Percentiles rank a stretch among this genome's conserved stretches.
Conservation (phyloP, 371 early-diverging fungal genomes). For the Mortierella sp. region DNA sequence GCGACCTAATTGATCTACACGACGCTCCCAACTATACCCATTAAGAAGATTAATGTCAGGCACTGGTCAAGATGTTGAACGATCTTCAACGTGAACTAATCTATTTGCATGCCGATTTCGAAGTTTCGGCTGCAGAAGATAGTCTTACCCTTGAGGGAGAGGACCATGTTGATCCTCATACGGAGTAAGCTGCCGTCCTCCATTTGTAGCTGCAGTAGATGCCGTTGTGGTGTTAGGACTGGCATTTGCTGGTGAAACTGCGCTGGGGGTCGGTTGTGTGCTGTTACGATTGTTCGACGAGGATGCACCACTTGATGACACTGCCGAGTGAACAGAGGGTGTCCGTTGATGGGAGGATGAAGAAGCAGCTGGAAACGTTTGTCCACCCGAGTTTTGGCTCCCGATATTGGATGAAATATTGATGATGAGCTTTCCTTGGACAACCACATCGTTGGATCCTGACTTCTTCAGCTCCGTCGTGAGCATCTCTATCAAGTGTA, state of each 20-base stretch:
- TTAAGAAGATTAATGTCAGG: neutral
- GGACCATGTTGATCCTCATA: constrained; percentile 72
- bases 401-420: constrained; percentile 74
- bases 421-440: constrained; percentile 83
- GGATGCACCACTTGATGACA: constrained; percentile 25
- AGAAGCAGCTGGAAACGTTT: constrained; percentile 53
- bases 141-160: constrained; percentile 76
- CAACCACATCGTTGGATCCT: constrained; percentile 80
- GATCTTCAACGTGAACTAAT: too few species aligned
- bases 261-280: constrained; percentile 10
- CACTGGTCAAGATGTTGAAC: too few species aligned
- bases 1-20: constrained; percentile 73
- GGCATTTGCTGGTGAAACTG: constrained; percentile 9
- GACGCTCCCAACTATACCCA: constrained; percentile 73
- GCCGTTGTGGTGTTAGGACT: constrained; percentile 8
- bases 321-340: constrained; percentile 38
- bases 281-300: constrained; percentile 38
- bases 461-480: constrained; percentile 88
- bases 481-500: constrained; percentile 76
- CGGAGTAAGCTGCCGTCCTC: constrained; percentile 56
- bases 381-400: constrained; percentile 56
- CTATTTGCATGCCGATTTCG: neutral
- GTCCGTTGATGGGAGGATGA: constrained; percentile 37
- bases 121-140: neutral
- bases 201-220: constrained; percentile 21